phyloP scores from a whole-genome alignment of 2,329 filamentous ascomycete species.

The Immersiporthe knoxdaviesiana region DNA sequence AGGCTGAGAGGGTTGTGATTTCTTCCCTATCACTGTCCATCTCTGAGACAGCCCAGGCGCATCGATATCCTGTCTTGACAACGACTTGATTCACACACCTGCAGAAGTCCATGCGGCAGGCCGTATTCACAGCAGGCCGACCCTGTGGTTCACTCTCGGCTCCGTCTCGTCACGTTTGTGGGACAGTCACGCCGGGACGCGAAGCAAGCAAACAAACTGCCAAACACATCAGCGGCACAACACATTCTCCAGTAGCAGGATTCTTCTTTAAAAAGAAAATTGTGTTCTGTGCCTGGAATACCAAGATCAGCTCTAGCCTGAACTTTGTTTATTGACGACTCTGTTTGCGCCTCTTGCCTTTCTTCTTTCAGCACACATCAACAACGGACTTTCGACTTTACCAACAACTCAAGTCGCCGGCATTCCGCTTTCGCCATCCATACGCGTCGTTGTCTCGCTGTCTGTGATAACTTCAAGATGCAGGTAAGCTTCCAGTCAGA shows the following conservation, averaged over 20 bases:
- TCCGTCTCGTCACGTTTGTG: not conserved
- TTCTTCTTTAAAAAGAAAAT: too few relatives aligned
- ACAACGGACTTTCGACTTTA: not conserved
- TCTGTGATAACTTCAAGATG: not conserved
- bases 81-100: not conserved
- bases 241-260: not conserved
- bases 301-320: too few relatives aligned
- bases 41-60: not conserved
- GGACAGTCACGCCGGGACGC: not conserved
- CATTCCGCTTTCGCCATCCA: not conserved
- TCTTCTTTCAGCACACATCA: not conserved
- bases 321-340: not conserved
- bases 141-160: not conserved
- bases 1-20: not conserved
- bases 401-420: not conserved
- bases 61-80: not conserved
- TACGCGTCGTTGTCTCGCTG: not conserved
- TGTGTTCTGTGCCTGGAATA: not conserved
- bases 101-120: not conserved
- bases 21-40: not conserved
- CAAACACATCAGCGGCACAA: not conserved
- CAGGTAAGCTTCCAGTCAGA: constrained; percentile 4
- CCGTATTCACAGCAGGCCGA: not conserved
- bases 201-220: constrained; percentile 1
- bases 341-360: too few relatives aligned